phyloP scores from a whole-genome alignment of 768 basidiomycete species.

The Candolleomyces efflorescens region DNA sequence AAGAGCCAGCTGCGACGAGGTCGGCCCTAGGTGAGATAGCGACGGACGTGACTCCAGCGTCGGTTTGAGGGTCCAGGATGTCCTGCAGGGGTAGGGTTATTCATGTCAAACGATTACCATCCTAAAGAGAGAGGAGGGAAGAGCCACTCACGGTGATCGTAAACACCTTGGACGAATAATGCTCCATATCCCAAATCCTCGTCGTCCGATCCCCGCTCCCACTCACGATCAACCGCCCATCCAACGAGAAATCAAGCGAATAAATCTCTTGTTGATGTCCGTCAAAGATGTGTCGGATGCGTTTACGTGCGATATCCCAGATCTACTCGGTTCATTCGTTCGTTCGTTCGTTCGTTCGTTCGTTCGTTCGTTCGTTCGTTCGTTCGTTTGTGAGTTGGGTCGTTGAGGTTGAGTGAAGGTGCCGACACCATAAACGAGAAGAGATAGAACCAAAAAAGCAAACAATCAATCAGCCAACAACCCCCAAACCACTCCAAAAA shows the following conservation, averaged over 20 bases:
- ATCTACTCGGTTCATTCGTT: slow-evolving; percentile 56
- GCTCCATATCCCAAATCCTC: slow-evolving; percentile 43
- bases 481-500: not conserved
- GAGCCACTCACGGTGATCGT: slow-evolving; percentile 30
- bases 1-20: slow-evolving; percentile 60
- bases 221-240: slow-evolving; percentile 82
- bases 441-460: too few relatives aligned
- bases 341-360: too few relatives aligned
- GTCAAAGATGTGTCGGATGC: slow-evolving; percentile 75
- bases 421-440: too few relatives aligned
- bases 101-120: too few relatives aligned
- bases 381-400: too few relatives aligned
- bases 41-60: slow-evolving; percentile 73
- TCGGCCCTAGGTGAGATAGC: slow-evolving; percentile 73
- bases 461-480: too few relatives aligned
- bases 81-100: slow-evolving; percentile 15
- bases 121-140: too few relatives aligned
- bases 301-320: slow-evolving; percentile 84
- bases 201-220: slow-evolving; percentile 73
- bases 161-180: slow-evolving; percentile 36
- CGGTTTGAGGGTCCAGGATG: slow-evolving; percentile 42
- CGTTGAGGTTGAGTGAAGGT: too few relatives aligned
- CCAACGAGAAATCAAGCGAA: slow-evolving; percentile 86
- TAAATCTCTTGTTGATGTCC: slow-evolving; percentile 95
- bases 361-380: too few relatives aligned